phyloP scores from a whole-genome alignment of 352 stramenopile genomes.

The Globisporangium paddicum region DNA sequence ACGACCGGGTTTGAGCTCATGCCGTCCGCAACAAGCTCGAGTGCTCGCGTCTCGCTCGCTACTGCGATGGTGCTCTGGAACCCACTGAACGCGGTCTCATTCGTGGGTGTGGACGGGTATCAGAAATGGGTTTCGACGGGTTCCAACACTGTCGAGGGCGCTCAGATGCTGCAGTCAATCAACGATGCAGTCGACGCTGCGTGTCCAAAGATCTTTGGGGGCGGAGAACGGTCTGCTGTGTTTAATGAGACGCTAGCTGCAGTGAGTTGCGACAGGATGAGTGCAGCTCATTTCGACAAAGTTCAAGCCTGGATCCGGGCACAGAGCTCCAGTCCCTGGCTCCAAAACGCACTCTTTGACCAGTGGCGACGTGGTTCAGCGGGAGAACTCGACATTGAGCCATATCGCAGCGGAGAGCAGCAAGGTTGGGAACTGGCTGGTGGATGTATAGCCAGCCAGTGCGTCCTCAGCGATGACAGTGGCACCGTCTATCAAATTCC shows the following conservation, averaged over 20 bases:
- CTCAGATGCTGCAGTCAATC: constrained; percentile 19
- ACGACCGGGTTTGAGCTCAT: constrained; percentile 46
- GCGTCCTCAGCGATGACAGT: constrained; percentile 26
- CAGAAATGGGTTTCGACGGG: constrained; percentile 33
- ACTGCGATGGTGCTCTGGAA: constrained; percentile 40
- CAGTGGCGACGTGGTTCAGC: constrained; percentile 56
- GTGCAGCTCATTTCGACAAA: constrained; percentile 21
- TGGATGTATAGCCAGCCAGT: constrained; percentile 25
- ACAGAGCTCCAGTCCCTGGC: constrained; percentile 22
- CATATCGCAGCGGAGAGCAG: constrained; percentile 45
- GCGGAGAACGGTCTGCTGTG: constrained; percentile 36
- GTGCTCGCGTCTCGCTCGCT: constrained; percentile 29
- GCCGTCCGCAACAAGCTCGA: constrained; percentile 10
- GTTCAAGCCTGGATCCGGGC: constrained; percentile 37
- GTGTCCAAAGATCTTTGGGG: constrained; percentile 20
- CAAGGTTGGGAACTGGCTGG: constrained; percentile 42
- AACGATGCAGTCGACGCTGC: constrained; percentile 29
- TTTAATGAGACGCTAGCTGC: constrained; percentile 37
- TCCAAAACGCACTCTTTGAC: constrained; percentile 44
- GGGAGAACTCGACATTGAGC: constrained; percentile 48
- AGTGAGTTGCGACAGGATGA: constrained; percentile 27
- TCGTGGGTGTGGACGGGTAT: constrained; percentile 41
- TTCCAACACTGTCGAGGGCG: constrained; percentile 2
- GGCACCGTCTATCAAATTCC: constrained; percentile 43
- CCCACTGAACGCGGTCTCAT: constrained; percentile 32